These are phyloP conservation scores for Fraxinus xanthoxyloides DNA, from an alignment of 305 asterid species.

Conservation along the genomic window DNA sequence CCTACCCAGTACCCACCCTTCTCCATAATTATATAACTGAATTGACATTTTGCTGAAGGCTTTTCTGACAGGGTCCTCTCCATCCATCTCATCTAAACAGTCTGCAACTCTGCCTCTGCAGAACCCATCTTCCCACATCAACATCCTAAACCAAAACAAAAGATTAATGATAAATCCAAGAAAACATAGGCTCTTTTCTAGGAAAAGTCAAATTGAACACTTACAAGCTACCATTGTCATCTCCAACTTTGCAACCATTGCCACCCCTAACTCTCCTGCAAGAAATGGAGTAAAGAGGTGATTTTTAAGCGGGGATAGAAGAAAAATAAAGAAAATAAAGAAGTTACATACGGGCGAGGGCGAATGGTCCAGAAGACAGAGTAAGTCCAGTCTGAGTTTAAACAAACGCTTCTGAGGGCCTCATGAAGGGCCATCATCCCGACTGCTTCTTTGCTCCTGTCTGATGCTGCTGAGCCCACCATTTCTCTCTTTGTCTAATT, in stretches of 20 bases:
- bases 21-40: slow-evolving; percentile 99
- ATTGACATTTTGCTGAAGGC: slow-evolving; percentile 99
- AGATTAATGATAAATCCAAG: not conserved
- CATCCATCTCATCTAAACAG: slow-evolving; percentile 80
- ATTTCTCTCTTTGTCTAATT: slow-evolving; percentile 30
- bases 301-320: not conserved
- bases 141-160: slow-evolving; percentile 67
- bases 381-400: slow-evolving; percentile 98
- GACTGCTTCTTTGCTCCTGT: slow-evolving; percentile 99
- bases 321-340: slow-evolving; percentile 18
- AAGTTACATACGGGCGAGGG: slow-evolving; percentile 82
- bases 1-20: slow-evolving; percentile 99
- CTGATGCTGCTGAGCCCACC: slow-evolving; percentile 96
- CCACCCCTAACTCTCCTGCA: slow-evolving; percentile 96
- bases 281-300: slow-evolving; percentile 1
- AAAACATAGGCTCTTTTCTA: not conserved
- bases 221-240: slow-evolving; percentile 99
- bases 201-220: slow-evolving; percentile 25
- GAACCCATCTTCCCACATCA: slow-evolving; percentile 99
- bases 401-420: slow-evolving; percentile 93
- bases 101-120: slow-evolving; percentile 86
- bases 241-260: slow-evolving; percentile 97
- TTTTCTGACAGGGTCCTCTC: slow-evolving; percentile 85
- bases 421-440: slow-evolving; percentile 99
- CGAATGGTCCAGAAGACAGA: slow-evolving; percentile 99